Evolutionary conservation across 768 basidiomycete genomes (phyloP), one percentile per base, ranked within the genome.

Genomic region (Amanita exitialis): DNA sequence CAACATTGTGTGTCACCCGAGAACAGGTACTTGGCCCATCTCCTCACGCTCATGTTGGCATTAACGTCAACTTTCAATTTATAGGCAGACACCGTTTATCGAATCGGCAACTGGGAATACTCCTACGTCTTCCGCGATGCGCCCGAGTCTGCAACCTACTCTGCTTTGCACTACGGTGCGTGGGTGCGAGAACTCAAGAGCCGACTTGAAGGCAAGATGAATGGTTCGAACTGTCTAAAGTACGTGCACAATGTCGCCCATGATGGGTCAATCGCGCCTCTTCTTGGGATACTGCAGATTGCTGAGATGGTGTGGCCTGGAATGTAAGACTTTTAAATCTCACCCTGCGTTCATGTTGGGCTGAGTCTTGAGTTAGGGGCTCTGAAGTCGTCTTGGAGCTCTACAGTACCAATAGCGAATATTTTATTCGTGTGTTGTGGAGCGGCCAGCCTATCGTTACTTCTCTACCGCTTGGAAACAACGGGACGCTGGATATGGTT

Each of bases 101-200:
- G 76, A 16, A 67, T 79, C 4, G 79, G 78, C 0, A 77, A 78
- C 52, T 82, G 78, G 77, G 79, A 82, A 59, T 80, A 82, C 53
- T 75, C 67, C 52, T 82, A 69, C 69, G 64, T 70, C 23, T 76
- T 59, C 59, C 67, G 75, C 1, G 73, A 75, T 45, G 73, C 74
- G 0, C 69, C 70, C 23, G 61, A 67, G 7, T 74, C 75, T 1
- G 61, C 73, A 0, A 56, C 68, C 49, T 76, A 75, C 46, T 58
- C 73, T 10, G 63, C 71, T 2, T 57, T 75, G n/a, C 65, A 62
- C 51, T 76, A 71, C 39, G 76, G 76, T 0, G 73, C 66, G 1
- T 78, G 70, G 69, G 59, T 73, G 37, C 62, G 75, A 2, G 75
- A 78, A 53, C 59, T 77, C 18, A 69, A 67, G 56, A 60, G 61